Evolutionary conservation across 106 monocot species (phyloP).

Genomic region (Platanthera zijinensis): DNA sequence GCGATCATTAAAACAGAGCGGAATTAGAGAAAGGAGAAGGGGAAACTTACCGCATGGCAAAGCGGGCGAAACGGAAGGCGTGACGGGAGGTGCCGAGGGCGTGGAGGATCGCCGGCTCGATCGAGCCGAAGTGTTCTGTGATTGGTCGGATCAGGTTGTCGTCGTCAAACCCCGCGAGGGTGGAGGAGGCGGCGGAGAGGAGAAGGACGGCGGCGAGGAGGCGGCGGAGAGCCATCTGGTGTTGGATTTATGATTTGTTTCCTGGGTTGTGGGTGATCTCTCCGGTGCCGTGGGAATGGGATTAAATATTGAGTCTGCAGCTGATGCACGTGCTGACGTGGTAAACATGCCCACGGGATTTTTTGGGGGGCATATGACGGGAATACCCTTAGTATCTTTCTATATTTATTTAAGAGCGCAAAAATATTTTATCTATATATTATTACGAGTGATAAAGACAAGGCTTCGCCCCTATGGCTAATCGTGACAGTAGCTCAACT

Average conservation of each 20-base stretch:
- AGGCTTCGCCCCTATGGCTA: too few relatives aligned
- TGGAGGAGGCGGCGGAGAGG: slow-evolving; percentile 12
- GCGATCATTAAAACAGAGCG: background rate
- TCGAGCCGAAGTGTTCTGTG: slow-evolving; percentile 29
- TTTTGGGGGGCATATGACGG: background rate
- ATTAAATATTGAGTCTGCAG: background rate
- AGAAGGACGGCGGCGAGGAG: slow-evolving; percentile 14
- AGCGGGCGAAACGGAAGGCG: slow-evolving; percentile 64
- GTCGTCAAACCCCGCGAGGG: slow-evolving; percentile 22
- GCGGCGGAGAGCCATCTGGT: background rate
- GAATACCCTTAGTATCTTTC: background rate
- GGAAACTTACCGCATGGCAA: slow-evolving; percentile 45
- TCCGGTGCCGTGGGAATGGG: background rate
- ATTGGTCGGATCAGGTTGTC: slow-evolving; percentile 56
- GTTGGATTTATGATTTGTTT: background rate
- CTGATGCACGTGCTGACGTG: slow-evolving; percentile 10
- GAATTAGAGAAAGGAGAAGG: too few relatives aligned
- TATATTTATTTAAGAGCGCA: too few relatives aligned
- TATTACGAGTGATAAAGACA: too few relatives aligned
- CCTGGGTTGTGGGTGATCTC: background rate
- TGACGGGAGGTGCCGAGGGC: slow-evolving; percentile 45
- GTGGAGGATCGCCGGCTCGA: slow-evolving; percentile 36
- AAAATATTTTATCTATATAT: too few relatives aligned
- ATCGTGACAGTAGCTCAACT: too few relatives aligned
- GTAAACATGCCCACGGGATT: background rate